Conservation (phyloP, 1,284 basidiomycete genomes). For the Gomphus sp. region DNA sequence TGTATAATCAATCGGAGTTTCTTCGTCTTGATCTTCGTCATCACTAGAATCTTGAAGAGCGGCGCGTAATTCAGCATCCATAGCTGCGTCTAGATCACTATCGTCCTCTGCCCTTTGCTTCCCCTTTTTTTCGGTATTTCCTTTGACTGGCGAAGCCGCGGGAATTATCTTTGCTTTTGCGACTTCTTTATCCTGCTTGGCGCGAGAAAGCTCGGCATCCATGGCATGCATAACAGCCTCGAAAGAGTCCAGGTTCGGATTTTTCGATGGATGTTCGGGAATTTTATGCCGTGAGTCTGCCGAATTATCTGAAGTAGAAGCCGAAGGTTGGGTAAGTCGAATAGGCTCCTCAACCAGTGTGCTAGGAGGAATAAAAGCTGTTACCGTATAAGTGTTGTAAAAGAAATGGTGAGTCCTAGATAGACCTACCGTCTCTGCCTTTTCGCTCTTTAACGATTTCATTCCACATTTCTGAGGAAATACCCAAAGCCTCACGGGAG, state of each 20-base stretch:
- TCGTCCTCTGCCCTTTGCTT: conserved; percentile 30
- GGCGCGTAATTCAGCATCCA: conserved; percentile 77
- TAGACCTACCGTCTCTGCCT: conserved; percentile 60
- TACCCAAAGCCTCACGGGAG: conserved; percentile 80
- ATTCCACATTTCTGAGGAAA: conserved; percentile 76
- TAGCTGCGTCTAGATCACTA: conserved; percentile 35
- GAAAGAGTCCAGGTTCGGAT: conserved; percentile 80
- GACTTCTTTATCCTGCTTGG: neutral
- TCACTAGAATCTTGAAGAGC: conserved; percentile 32
- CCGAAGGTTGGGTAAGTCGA: neutral
- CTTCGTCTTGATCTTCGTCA: conserved; percentile 42
- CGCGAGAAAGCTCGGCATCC: conserved; percentile 67
- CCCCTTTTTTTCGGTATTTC: conserved; percentile 11
- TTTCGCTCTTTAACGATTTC: conserved; percentile 71
- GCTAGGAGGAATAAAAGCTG: conserved; percentile 62
- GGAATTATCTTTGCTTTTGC: neutral
- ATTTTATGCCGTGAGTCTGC: neutral
- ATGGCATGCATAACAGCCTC: conserved; percentile 93
- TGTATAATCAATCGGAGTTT: conserved; percentile 64
- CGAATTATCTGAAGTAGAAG: conserved; percentile 17
- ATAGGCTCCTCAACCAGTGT: conserved; percentile 11
- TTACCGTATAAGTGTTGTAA: neutral
- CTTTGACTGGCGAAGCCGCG: neutral
- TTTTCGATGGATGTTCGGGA: conserved; percentile 22
- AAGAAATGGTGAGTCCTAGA: neutral